Evolutionary conservation across 2,329 filamentous ascomycete genomes (phyloP).

Genomic region (Nothopassalora personata): DNA sequence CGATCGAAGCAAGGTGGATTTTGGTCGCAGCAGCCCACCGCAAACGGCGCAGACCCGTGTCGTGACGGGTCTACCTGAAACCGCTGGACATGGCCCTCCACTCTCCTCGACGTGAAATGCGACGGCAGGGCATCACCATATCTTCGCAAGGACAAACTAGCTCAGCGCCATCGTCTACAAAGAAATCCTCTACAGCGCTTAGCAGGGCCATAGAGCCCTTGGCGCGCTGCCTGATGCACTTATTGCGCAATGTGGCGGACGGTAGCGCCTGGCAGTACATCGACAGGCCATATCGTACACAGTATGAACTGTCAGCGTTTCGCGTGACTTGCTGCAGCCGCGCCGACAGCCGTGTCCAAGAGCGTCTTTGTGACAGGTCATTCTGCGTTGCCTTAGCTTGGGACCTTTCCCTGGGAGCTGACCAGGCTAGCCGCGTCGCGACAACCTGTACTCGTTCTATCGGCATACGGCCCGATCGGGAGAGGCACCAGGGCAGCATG

Average conservation of each 20-base stretch:
- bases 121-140: slow-evolving; percentile 2
- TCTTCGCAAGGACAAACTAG: not conserved
- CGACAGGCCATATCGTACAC: slow-evolving; percentile 7
- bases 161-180: slow-evolving; percentile 4
- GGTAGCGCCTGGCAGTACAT: slow-evolving; percentile 16
- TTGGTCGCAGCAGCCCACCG: slow-evolving; percentile 10
- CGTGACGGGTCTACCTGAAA: slow-evolving; percentile 13
- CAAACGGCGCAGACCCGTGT: slow-evolving; percentile 10
- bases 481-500: slow-evolving; percentile 26
- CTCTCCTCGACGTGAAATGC: slow-evolving; percentile 14
- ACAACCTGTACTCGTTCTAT: slow-evolving; percentile 19
- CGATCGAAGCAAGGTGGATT: slow-evolving; percentile 26
- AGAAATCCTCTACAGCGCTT: slow-evolving; percentile 12
- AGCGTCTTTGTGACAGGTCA: slow-evolving; percentile 29
- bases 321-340: slow-evolving; percentile 27
- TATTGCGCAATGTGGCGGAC: slow-evolving; percentile 28
- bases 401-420: slow-evolving; percentile 21
- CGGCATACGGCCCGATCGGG: slow-evolving; percentile 30
- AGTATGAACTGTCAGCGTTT: slow-evolving; percentile 28
- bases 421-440: slow-evolving; percentile 21
- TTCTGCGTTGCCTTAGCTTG: slow-evolving; percentile 12
- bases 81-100: slow-evolving; percentile 7
- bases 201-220: slow-evolving; percentile 4
- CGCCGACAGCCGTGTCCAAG: slow-evolving; percentile 16
- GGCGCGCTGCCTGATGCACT: slow-evolving; percentile 21